phyloP scores from a whole-genome alignment of 2,329 filamentous ascomycete genomes.

The Fusarium sambucinum region DNA sequence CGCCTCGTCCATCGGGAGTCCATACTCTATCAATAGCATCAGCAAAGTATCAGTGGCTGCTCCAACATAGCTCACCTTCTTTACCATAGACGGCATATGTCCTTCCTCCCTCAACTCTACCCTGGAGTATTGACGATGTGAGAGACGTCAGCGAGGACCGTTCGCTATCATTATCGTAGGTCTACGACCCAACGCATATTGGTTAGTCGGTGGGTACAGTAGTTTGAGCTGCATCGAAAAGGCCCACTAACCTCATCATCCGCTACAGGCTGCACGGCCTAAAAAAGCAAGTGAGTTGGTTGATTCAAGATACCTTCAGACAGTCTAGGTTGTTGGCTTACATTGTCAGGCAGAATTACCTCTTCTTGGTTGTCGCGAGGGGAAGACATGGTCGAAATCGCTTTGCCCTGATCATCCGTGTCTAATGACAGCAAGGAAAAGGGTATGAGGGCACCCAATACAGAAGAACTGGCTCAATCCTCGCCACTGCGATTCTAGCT shows the following conservation, averaged over 20 bases:
- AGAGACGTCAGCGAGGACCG: constrained; percentile 44
- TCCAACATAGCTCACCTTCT: constrained; percentile 44
- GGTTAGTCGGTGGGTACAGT: constrained; percentile 19
- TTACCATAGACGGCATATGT: constrained; percentile 54
- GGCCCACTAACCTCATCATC: constrained; percentile 40
- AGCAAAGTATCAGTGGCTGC: not conserved
- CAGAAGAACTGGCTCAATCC: not conserved
- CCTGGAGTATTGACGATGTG: constrained; percentile 45
- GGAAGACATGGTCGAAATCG: constrained; percentile 6
- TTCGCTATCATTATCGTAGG: constrained; percentile 35
- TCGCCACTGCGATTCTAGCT: not conserved
- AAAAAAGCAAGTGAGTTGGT: not conserved
- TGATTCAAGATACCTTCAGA: not conserved
- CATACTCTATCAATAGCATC: constrained; percentile 49
- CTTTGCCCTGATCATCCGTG: not conserved
- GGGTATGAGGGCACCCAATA: not conserved
- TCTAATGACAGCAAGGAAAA: not conserved
- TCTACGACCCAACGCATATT: constrained; percentile 1
- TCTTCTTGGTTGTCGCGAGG: constrained; percentile 5
- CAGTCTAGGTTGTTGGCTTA: not conserved
- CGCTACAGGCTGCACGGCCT: constrained; percentile 27
- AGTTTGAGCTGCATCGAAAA: not conserved
- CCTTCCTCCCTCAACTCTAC: constrained; percentile 49
- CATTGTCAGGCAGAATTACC: constrained; percentile 8
- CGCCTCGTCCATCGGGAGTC: constrained; percentile 56